Base-by-base conservation (phyloP, 108 stramenopile genomes). In the Chaetoceros tenuissimus region DNA sequence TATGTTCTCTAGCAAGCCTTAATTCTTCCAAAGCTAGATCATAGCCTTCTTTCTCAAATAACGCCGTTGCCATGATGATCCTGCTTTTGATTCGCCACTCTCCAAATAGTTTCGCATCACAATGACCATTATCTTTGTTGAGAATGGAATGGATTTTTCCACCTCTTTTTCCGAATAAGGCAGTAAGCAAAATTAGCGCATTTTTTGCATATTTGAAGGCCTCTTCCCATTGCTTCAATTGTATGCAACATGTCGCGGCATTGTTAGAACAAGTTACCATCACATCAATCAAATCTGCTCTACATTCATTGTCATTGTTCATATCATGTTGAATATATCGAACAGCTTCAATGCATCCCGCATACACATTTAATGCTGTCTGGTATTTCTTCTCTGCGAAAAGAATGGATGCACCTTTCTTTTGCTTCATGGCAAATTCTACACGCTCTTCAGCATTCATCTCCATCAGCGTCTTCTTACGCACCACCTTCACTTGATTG, bases 231-330 rank as follows among this genome's bases (percentile, higher is more conserved):
- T 68, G 55, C 3, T 67, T 46, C 29, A 81, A 45, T 44, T 83
- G 65, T 8, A 68, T 46, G 58, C 79, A 83, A 58, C 84, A 91
- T n/a, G 81, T 85, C 18, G 72, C 82, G 0, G 85, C 84, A 71
- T 91, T 91, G 64, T 91, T 91, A 51, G 71, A 75, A 57, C 85
- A 87, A 7, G 89, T 87, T 13, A 83, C 73, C 79, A 91, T 81
- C 25, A 79, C 56, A 3, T 69, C 66, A 20, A 91, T 48, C 34
- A 91, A 72, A 63, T 91, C 89, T 22, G 89, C 85, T 1, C 82
- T 64, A 10, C 76, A 43, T 59, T 85, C 79, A 57, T 86, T 87
- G 3, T 73, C 62, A 16, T 69, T 71, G 31, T 80, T 63, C 44
- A 61, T 51, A 40, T 77, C 69, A 56, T 85, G 89, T 27, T 91